phyloP scores from a whole-genome alignment of 2,329 filamentous ascomycete species.

The Colletotrichum truncatum region DNA sequence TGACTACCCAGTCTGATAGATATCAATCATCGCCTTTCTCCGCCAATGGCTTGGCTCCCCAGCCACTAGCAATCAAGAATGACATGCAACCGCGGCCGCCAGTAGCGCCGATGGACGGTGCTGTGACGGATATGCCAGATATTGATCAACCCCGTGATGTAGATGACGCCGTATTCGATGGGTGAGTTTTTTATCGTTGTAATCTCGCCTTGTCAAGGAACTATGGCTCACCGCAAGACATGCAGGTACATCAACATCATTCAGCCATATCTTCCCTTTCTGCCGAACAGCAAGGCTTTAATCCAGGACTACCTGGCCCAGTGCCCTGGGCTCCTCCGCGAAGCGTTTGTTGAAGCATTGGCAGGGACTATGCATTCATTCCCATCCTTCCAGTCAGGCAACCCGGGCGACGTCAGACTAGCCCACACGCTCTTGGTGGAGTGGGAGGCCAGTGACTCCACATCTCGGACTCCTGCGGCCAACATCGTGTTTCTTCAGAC shows the following conservation, averaged over 20 bases:
- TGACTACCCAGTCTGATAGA: constrained; percentile 44
- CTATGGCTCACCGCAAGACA: background rate
- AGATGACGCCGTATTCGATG: constrained; percentile 56
- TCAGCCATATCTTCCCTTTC: constrained; percentile 73
- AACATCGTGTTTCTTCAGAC: constrained; percentile 73
- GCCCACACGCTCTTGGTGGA: constrained; percentile 59
- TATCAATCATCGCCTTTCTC: constrained; percentile 42
- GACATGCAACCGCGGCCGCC: constrained; percentile 47
- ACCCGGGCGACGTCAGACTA: constrained; percentile 51
- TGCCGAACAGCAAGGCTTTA: constrained; percentile 66
- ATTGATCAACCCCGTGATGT: constrained; percentile 46
- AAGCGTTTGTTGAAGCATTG: constrained; percentile 72
- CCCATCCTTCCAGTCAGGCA: constrained; percentile 42
- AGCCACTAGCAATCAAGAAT: constrained; percentile 50
- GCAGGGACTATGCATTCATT: constrained; percentile 67
- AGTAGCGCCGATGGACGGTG: constrained; percentile 43
- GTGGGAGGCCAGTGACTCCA: constrained; percentile 56
- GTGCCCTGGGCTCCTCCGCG: constrained; percentile 65
- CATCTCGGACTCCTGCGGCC: constrained; percentile 46
- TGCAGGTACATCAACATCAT: constrained; percentile 70
- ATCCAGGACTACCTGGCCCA: constrained; percentile 64
- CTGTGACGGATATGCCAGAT: constrained; percentile 45
- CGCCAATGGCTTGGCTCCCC: constrained; percentile 55
- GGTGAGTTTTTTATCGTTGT: constrained; percentile 44
- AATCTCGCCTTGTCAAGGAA: background rate